Conservation (phyloP, 202 grass and related monocot genomes). For the Elaeis oleifera region DNA sequence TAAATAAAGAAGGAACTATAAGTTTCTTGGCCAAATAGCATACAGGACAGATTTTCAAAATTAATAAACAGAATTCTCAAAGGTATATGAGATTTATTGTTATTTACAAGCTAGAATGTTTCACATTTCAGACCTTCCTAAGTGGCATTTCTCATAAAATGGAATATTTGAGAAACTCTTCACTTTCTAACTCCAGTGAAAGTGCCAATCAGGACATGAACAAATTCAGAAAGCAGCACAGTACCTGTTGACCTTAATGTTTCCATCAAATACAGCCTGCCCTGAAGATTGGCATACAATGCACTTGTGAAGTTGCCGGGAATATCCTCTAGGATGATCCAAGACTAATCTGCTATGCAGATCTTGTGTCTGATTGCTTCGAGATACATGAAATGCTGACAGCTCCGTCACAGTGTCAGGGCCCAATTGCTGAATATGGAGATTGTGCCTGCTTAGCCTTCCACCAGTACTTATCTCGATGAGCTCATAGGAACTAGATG, state of each 20-base stretch:
- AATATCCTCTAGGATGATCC: constrained; percentile 68
- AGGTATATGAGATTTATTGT: too few relatives aligned
- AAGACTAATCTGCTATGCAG: constrained; percentile 89
- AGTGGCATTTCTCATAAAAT: too few relatives aligned
- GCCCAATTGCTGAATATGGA: constrained; percentile 81
- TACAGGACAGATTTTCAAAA: too few relatives aligned
- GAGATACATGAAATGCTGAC: constrained; percentile 66
- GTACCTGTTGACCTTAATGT: constrained; percentile 92
- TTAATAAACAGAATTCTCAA: too few relatives aligned
- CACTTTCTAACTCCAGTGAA: too few relatives aligned
- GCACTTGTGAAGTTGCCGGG: constrained; percentile 76
- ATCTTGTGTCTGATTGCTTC: constrained; percentile 85
- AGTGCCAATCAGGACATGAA: too few relatives aligned
- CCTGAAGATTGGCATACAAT: constrained; percentile 60
- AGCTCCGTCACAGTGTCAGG: constrained; percentile 65
- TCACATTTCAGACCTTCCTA: too few relatives aligned
- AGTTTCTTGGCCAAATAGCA: too few relatives aligned
- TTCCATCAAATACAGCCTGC: constrained; percentile 86
- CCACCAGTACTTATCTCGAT: constrained; percentile 77
- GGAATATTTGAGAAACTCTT: too few relatives aligned
- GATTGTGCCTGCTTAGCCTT: constrained; percentile 79
- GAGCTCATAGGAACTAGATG: constrained; percentile 71
- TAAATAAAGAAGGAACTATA: too few relatives aligned
- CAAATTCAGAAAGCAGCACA: too few relatives aligned
- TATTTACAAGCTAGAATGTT: too few relatives aligned